These are phyloP conservation scores for Nepenthes mirabilis DNA, from an alignment of 148 eudicot genomes.

Conservation along the genomic window DNA sequence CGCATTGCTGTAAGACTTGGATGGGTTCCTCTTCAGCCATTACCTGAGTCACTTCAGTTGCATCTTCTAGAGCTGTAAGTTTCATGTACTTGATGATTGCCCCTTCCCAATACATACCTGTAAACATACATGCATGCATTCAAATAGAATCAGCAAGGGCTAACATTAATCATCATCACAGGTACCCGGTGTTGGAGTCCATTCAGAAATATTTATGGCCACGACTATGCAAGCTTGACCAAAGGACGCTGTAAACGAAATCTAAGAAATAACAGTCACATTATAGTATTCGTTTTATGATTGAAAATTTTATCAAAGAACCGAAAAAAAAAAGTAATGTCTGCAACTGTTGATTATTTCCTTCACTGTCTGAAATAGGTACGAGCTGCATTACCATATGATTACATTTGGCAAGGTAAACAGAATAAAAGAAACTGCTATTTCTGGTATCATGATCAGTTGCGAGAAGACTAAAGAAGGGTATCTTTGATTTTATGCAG, in stretches of 20 bases:
- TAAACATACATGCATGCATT: too few species aligned
- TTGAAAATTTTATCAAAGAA: background rate
- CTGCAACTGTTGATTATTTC: background rate
- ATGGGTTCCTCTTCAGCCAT: conserved; percentile 98
- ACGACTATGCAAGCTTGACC: conserved; percentile 33
- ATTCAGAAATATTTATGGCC: conserved; percentile 39
- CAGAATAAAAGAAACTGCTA: background rate
- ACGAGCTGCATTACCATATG: conserved; percentile 32
- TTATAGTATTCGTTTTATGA: background rate
- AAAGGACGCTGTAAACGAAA: conserved; percentile 24
- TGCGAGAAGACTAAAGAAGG: too few species aligned
- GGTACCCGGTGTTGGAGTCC: conserved; percentile 29
- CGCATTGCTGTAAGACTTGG: conserved; percentile 95
- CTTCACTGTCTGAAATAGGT: conserved; percentile 19
- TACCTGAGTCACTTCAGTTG: conserved; percentile 91
- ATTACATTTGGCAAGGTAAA: conserved; percentile 39
- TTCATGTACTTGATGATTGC: background rate
- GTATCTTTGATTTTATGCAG: conserved; percentile 11
- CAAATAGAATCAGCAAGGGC: background rate
- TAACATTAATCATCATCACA: conserved; percentile 12
- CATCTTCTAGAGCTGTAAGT: conserved; percentile 91
- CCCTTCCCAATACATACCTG: background rate
- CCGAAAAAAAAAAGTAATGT: background rate
- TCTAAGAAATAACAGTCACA: background rate
- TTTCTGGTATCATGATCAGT: background rate